Conservation (phyloP, 495 filamentous ascomycete genomes). For the Podospora sp. region DNA sequence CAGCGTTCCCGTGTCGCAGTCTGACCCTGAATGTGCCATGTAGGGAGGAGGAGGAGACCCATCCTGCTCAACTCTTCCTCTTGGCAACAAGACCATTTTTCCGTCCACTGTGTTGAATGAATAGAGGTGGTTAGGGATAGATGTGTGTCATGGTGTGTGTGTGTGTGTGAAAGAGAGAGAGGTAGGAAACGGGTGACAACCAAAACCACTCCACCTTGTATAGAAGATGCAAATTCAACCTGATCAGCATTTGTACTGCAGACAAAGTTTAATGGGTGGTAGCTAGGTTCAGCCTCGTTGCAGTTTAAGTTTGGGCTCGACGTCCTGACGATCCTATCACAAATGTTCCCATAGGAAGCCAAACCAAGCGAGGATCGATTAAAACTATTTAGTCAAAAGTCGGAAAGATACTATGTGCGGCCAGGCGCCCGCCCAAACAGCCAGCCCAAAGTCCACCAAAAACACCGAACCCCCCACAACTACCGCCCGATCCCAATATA, state of each 20-base stretch:
- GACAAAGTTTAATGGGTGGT: too few species aligned
- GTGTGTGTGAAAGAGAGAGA: too few species aligned
- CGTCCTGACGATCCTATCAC: too few species aligned
- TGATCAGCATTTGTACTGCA: not conserved
- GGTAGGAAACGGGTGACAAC: not conserved
- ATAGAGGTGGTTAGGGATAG: not conserved
- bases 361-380: not conserved
- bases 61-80: not conserved
- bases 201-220: too few species aligned
- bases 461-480: not conserved
- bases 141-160: slow-evolving; percentile 5
- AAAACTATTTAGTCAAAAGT: slow-evolving; percentile 7
- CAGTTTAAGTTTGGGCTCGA: too few species aligned
- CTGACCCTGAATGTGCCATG: slow-evolving; percentile 9
- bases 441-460: slow-evolving; percentile 1
- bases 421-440: not conserved
- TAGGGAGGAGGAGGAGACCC: slow-evolving; percentile 16
- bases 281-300: too few species aligned
- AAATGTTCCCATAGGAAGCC: too few species aligned
- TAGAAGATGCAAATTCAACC: not conserved
- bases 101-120: slow-evolving; percentile 3
- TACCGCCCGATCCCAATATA: too few species aligned
- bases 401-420: not conserved
- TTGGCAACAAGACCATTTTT: slow-evolving; percentile 1
- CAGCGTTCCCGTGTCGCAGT: slow-evolving; percentile 1